Percentiles rank a stretch among this genome's conserved stretches.
Conservation (phyloP, 306 rosid species). For the Rosa chinensis region DNA sequence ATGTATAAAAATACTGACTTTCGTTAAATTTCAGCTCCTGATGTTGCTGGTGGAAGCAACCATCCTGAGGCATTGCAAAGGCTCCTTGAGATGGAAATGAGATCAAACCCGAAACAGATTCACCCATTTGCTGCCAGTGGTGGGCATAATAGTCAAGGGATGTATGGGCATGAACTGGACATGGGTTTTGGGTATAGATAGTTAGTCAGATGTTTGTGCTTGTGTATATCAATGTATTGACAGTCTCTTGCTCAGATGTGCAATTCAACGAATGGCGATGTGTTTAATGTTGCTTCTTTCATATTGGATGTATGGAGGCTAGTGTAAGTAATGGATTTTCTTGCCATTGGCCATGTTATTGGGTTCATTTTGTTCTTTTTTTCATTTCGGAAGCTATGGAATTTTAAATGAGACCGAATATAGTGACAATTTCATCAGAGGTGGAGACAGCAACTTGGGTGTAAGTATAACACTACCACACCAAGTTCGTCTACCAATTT, state of each 20-base stretch:
- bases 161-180: constrained; percentile 72
- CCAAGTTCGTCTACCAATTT: not conserved
- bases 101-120: constrained; percentile 53
- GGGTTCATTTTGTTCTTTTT: not conserved
- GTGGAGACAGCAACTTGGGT: no score
- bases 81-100: constrained; percentile 85
- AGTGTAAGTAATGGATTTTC: constrained; percentile 42
- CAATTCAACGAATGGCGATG: constrained; percentile 27
- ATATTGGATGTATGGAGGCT: constrained; percentile 22
- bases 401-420: not conserved
- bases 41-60: constrained; percentile 61
- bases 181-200: constrained; percentile 82
- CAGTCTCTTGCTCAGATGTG: constrained; percentile 28
- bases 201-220: constrained; percentile 26
- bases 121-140: constrained; percentile 42
- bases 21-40: constrained; percentile 48
- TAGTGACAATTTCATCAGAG: no score
- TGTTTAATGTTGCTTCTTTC: constrained; percentile 17
- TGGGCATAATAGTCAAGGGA: constrained; percentile 51
- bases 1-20: not conserved
- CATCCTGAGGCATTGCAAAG: constrained; percentile 84
- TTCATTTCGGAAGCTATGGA: not conserved
- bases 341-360: not conserved
- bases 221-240: constrained; percentile 48
- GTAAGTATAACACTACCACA: no score